A percentile compares a stretch with the other conserved stretches of the same genome.
phyloP scores from a whole-genome alignment of 2,329 filamentous ascomycete genomes.

The Apiospora kogelbergensis region DNA sequence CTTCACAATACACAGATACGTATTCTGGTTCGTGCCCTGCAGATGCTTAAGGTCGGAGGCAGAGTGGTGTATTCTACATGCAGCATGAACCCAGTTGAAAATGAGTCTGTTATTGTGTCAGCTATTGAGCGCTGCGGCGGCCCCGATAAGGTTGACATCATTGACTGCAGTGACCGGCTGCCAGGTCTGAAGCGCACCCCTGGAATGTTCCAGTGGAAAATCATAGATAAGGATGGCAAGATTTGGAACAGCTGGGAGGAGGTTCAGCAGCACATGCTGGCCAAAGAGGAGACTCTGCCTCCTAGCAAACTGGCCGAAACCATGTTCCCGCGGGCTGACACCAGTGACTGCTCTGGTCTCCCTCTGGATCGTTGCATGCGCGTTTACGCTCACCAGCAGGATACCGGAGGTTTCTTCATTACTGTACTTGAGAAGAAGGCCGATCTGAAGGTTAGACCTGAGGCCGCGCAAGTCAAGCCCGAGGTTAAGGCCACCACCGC shows the following conservation, averaged over 20 bases:
- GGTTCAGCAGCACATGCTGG: conserved; percentile 67
- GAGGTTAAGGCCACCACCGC: conserved; percentile 16
- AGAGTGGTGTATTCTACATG: conserved; percentile 97
- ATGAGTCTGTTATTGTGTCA: conserved; percentile 85
- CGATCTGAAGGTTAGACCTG: conserved; percentile 77
- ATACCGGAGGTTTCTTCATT: conserved; percentile 98
- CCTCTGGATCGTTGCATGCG: conserved; percentile 90
- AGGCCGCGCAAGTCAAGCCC: conserved; percentile 53
- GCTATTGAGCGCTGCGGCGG: conserved; percentile 92
- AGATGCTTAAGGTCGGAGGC: conserved; percentile 94
- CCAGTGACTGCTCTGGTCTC: conserved; percentile 57
- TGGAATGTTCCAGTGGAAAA: conserved; percentile 80
- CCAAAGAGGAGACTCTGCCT: conserved; percentile 55
- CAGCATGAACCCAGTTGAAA: conserved; percentile 98
- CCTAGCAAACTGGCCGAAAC: conserved; percentile 71
- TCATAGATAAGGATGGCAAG: conserved; percentile 83
- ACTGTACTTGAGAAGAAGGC: conserved; percentile 88
- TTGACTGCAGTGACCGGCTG: conserved; percentile 80
- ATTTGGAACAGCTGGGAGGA: conserved; percentile 83
- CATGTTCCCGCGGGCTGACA: conserved; percentile 75
- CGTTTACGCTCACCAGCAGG: conserved; percentile 91
- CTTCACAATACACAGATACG: conserved; percentile 84
- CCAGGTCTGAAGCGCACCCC: conserved; percentile 73
- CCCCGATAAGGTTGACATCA: conserved; percentile 72
- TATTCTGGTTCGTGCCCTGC: conserved; percentile 87